Evolutionary conservation across 345 rosid species (phyloP).

Genomic region (Populus tremula): DNA sequence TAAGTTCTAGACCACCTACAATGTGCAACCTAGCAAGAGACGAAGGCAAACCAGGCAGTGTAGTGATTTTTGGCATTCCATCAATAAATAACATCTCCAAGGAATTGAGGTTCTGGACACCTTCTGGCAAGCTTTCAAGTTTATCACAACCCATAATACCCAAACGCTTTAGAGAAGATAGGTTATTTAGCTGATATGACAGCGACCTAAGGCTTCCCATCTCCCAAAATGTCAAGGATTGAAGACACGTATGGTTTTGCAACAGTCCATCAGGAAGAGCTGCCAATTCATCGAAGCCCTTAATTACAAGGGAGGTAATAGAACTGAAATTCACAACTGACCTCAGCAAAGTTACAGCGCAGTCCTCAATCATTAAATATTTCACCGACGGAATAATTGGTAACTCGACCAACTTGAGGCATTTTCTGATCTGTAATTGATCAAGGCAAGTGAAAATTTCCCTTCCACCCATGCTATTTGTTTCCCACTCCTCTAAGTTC

Average conservation of each 20-base stretch:
- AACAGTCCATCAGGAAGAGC: constrained; percentile 3
- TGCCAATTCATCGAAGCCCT: background rate
- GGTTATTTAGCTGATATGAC: too few relatives aligned
- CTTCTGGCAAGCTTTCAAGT: too few relatives aligned
- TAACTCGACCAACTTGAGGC: constrained; percentile 1
- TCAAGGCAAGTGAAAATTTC: background rate
- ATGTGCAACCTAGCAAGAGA: too few relatives aligned
- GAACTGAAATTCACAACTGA: background rate
- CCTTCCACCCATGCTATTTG: background rate
- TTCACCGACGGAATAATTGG: background rate
- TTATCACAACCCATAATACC: too few relatives aligned
- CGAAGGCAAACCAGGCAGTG: too few relatives aligned
- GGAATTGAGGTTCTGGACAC: too few relatives aligned
- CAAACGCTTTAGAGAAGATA: too few relatives aligned
- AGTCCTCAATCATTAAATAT: background rate
- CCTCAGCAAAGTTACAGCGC: background rate
- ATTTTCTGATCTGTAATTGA: background rate
- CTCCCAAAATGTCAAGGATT: background rate
- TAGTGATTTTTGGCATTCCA: too few relatives aligned
- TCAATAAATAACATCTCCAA: too few relatives aligned
- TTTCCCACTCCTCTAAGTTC: background rate
- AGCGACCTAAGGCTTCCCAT: background rate
- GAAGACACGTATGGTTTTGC: background rate
- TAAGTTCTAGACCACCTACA: too few relatives aligned
- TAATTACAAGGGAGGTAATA: background rate